These are phyloP conservation scores for Solanum sitiens DNA, from an alignment of 257 asterid species.

Conservation along the genomic window DNA sequence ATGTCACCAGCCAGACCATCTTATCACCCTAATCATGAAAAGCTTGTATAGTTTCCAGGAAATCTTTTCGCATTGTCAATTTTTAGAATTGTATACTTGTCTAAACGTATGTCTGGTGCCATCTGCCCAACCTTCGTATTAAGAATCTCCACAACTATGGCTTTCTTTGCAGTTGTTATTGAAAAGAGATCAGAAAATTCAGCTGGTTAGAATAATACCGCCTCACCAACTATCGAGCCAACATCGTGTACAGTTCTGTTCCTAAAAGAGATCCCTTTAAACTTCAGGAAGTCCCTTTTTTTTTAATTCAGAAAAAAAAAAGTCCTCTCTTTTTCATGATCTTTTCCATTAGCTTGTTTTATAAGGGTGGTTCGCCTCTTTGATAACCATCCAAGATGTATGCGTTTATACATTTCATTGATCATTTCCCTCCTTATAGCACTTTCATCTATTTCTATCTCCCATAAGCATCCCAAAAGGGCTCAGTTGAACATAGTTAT, in stretches of 20 bases:
- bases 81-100: not conserved
- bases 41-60: not conserved
- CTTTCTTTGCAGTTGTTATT: not conserved
- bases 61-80: not conserved
- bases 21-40: not conserved
- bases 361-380: not conserved
- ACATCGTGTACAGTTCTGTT: not conserved
- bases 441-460: not conserved
- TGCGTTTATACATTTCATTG: not conserved
- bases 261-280: not conserved
- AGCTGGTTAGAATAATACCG: not conserved
- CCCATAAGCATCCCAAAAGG: not conserved
- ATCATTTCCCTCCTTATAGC: not conserved
- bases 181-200: not conserved
- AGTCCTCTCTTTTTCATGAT: not conserved
- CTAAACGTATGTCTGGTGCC: not conserved
- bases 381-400: not conserved
- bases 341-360: not conserved
- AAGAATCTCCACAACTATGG: not conserved
- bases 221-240: not conserved
- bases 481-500: not conserved
- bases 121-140: not conserved
- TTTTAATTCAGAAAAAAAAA: not conserved
- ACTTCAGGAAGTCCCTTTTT: not conserved
- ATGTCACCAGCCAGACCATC: not conserved